Evolutionary conservation across 768 basidiomycete genomes (phyloP).

Genomic region (Tulasnella sp.): DNA sequence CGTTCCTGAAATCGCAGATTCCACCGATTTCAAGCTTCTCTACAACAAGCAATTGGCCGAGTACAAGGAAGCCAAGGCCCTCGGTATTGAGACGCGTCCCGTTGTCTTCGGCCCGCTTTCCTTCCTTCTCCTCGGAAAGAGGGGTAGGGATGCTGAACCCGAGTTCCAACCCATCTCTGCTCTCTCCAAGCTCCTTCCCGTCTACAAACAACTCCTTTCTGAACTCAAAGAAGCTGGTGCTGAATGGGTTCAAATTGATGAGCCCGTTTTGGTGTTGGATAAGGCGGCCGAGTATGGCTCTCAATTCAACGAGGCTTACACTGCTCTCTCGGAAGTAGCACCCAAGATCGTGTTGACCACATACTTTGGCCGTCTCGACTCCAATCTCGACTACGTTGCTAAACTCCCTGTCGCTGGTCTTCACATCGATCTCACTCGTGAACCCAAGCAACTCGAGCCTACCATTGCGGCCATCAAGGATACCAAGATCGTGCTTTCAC

Average conservation of each 20-base stretch:
- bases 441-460: conserved; percentile 73
- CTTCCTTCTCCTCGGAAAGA: conserved; percentile 88
- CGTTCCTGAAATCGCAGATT: conserved; percentile 87
- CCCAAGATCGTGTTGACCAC: conserved; percentile 92
- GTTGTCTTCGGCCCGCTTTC: conserved; percentile 93
- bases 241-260: conserved; percentile 91
- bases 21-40: conserved; percentile 86
- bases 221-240: conserved; percentile 90
- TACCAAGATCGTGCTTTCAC: conserved; percentile 69
- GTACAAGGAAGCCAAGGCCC: conserved; percentile 85
- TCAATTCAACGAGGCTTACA: conserved; percentile 69
- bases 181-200: conserved; percentile 74
- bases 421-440: conserved; percentile 94
- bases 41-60: conserved; percentile 92
- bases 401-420: conserved; percentile 89
- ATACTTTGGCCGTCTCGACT: conserved; percentile 93
- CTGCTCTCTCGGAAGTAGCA: conserved; percentile 63
- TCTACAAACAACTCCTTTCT: conserved; percentile 81
- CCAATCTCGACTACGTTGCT: conserved; percentile 74
- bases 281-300: conserved; percentile 59
- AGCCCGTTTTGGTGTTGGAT: conserved; percentile 93
- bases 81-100: conserved; percentile 82
- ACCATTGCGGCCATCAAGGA: conserved; percentile 73
- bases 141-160: conserved; percentile 64
- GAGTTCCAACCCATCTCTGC: conserved; percentile 87